Conservation (phyloP, 2,329 filamentous ascomycete species). For the Zalaria obscura region DNA sequence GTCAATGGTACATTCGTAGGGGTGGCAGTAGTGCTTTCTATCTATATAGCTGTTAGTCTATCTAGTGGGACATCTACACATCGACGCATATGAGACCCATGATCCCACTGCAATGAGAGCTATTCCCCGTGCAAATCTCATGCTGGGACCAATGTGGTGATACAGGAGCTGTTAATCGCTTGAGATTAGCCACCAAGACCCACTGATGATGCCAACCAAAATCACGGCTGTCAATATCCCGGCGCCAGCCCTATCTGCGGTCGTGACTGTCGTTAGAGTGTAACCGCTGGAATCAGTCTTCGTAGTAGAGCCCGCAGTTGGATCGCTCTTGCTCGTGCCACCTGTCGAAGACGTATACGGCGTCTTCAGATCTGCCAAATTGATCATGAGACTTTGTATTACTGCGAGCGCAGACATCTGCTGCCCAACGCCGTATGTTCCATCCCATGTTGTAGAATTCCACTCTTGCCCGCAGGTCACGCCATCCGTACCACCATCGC, state of each 20-base stretch:
- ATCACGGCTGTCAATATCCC: conserved; percentile 48
- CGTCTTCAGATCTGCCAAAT: background rate
- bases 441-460: conserved; percentile 26
- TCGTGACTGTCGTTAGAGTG: conserved; percentile 25
- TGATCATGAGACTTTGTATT: conserved; percentile 16
- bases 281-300: background rate
- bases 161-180: no score
- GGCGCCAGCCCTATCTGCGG: conserved; percentile 52
- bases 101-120: no score
- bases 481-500: conserved; percentile 29
- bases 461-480: conserved; percentile 25
- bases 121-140: no score
- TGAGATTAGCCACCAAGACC: conserved; percentile 10
- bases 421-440: conserved; percentile 34
- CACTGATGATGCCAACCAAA: conserved; percentile 39
- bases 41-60: no score
- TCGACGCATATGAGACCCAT: no score
- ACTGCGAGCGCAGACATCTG: conserved; percentile 39
- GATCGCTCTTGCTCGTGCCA: conserved; percentile 5
- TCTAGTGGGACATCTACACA: no score
- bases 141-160: no score
- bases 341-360: conserved; percentile 4
- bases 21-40: no score
- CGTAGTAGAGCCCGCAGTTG: conserved; percentile 1
- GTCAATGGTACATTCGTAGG: no score